A percentile compares a stretch with the other conserved stretches of the same genome.
These are phyloP conservation scores for Globisporangium okanoganense DNA, from an alignment of 352 stramenopile genomes.

Conservation along the genomic window DNA sequence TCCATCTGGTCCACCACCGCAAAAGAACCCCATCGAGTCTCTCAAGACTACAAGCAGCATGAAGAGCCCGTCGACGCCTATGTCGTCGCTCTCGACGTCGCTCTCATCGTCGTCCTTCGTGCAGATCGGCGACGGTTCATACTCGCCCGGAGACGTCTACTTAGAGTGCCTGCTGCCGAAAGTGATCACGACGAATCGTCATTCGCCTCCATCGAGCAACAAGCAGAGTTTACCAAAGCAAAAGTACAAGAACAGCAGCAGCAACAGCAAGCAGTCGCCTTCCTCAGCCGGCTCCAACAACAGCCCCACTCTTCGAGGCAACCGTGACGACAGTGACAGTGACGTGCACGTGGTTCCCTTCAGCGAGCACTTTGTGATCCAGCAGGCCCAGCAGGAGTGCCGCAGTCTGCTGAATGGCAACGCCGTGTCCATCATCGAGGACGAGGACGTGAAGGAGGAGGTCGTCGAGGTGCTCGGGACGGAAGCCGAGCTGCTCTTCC, in stretches of 20 bases:
- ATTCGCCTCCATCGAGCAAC: background rate
- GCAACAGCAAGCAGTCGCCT: background rate
- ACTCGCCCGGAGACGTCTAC: slow-evolving; percentile 51
- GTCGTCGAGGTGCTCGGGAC: slow-evolving; percentile 68
- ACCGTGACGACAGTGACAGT: background rate
- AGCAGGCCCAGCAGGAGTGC: slow-evolving; percentile 60
- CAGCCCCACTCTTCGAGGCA: background rate
- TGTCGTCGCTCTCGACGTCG: slow-evolving; percentile 15
- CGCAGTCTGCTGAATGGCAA: slow-evolving; percentile 59
- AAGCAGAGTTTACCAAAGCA: background rate
- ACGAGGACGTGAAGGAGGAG: slow-evolving; percentile 74
- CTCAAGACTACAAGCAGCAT: background rate
- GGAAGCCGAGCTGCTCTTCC: slow-evolving; percentile 68
- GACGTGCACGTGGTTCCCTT: slow-evolving; percentile 39
- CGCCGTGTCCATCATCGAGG: slow-evolving; percentile 59
- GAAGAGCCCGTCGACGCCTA: slow-evolving; percentile 15
- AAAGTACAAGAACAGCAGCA: slow-evolving; percentile 1
- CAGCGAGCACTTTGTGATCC: slow-evolving; percentile 42
- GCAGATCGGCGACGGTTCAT: slow-evolving; percentile 47
- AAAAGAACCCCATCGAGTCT: background rate
- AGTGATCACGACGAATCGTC: slow-evolving; percentile 10
- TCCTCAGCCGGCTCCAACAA: background rate
- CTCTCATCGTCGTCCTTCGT: slow-evolving; percentile 36
- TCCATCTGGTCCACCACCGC: background rate
- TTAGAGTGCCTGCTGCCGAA: slow-evolving; percentile 57